Evolutionary conservation across 1,284 basidiomycete species (phyloP).

Genomic region (Papiliotrema laurentii): DNA sequence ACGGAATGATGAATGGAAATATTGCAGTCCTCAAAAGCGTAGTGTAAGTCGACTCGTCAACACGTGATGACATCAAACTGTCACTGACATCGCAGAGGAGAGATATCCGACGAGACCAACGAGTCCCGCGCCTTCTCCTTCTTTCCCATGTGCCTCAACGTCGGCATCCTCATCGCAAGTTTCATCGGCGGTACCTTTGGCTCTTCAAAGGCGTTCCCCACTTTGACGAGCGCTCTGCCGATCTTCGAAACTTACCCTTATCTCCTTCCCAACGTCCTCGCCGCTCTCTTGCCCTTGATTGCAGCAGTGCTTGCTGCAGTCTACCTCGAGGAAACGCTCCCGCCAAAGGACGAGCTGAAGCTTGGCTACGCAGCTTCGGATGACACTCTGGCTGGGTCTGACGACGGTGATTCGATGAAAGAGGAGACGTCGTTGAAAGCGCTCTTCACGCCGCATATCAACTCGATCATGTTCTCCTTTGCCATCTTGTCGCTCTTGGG

Average conservation of each 20-base stretch:
- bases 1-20: conserved; percentile 37
- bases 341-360: not conserved
- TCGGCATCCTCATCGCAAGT: conserved; percentile 34
- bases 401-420: conserved; percentile 1
- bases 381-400: not conserved
- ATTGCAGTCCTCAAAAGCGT: conserved; percentile 36
- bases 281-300: conserved; percentile 25
- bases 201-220: conserved; percentile 2
- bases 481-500: conserved; percentile 32
- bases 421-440: conserved; percentile 9
- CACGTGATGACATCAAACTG: not conserved
- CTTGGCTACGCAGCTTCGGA: not conserved
- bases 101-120: conserved; percentile 38
- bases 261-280: conserved; percentile 29
- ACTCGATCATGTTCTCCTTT: conserved; percentile 29
- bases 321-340: conserved; percentile 31
- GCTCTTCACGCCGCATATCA: conserved; percentile 22
- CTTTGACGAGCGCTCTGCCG: conserved; percentile 18
- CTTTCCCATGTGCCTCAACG: conserved; percentile 36
- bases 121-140: conserved; percentile 35
- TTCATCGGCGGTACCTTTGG: conserved; percentile 30
- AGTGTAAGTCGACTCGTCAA: conserved; percentile 17
- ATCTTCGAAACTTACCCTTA: conserved; percentile 30
- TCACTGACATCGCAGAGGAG: conserved; percentile 16
- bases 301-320: conserved; percentile 20